Evolutionary conservation across 352 stramenopile genomes (phyloP), one percentile per base, ranked within the genome.

Genomic region (Phytophthora quininea): DNA sequence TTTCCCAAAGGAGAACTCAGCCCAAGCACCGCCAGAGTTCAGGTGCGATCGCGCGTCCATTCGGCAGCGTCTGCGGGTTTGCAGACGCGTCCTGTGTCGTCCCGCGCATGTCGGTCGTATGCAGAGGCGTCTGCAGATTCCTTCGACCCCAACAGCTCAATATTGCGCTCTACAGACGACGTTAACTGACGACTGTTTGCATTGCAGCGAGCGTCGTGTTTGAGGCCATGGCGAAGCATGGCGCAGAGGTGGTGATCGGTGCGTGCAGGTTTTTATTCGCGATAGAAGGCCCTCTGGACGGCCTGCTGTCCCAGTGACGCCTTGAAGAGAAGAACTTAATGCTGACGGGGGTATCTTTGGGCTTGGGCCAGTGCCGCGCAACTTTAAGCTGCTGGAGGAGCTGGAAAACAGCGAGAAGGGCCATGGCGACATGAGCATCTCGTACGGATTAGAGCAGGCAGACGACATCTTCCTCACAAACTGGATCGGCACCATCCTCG

Each of bases 391-490:
- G 59, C 76, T 98, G 63, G 92, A 98, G 73, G 92, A 98, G 76
- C 77, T 98, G 62, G 92, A 98, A 64, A 93, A 80, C 70, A 92
- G 86, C 35, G 92, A 98, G 71, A 98, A 98, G 76, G 92, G 92
- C 32, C 88, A 94, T 70, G 90, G 92, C 52, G 92, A 98, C 81
- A 97, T 97, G 89, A 98, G 89, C 78, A 96, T 98, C 56, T 97
- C 88, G 77, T 97, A 97, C 65, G 97, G 97, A 43, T 86, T 99
- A 48, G 96, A 98, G 59, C 92, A 99, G 73, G 86, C 85, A 50
- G 95, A 98, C 63, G 97, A 99, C 82, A 99, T 98, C 71, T 99
- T 99, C 80, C 88, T 99, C 63, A 98, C 93, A 69, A 96, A 98
- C 73, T 99, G 97, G 97, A 98, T 99, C 76, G 97, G 94, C 64